Base-by-base conservation (phyloP, 2,329 filamentous ascomycete genomes). In the Sphaerulina populicola region DNA sequence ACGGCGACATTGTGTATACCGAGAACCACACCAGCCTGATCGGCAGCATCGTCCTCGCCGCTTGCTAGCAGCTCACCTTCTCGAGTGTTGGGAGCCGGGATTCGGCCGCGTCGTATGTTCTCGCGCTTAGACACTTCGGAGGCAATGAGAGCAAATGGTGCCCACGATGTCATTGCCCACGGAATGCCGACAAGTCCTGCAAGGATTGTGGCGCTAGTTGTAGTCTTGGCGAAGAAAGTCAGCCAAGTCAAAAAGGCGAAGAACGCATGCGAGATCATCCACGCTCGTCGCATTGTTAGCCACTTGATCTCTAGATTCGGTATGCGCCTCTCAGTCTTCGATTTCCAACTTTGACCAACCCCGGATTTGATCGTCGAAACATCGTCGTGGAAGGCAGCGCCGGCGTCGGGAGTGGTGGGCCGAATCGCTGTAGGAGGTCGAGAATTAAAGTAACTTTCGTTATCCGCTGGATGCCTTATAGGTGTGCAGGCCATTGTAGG, bases 1-100 rank as follows among this genome's bases (percentile, higher is more conserved):
- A 97, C 86, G 12, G 90, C 85, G 71, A 97, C 91, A 68, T 97
- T 97, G 74, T 97, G 91, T 49, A 97, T 89, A 7, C 91, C 91
- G 2, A 97, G 77, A 40, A 97, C 88, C 37, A 96, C 86, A 38
- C 91, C 89, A 4, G 89, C 88, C 65, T 93, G 85, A 62, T 90
- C 86, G 2, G 80, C 74, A 23, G 80, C 75, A 2, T 77, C 76
- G n/a, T 77, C 76, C 42, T 78, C 72, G 12, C 69, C 70, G 9
- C 66, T 52, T 4, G 71, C 69, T 11, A 74, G 62, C 29, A 71
- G 57, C 39, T 68, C 64, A 7, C 66, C 68, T 31, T 61, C 57
- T 2, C 52, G 44, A 31, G 66, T 67, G 4, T 65, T 65, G 3
- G 68, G 69, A 6, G 64, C 62, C 7, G 69, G 69, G 18, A 74